Percentiles rank a stretch among this genome's conserved stretches.
These are phyloP conservation scores for Tetracladium maxilliforme DNA, from an alignment of 2,329 filamentous ascomycete species.

Conservation along the genomic window DNA sequence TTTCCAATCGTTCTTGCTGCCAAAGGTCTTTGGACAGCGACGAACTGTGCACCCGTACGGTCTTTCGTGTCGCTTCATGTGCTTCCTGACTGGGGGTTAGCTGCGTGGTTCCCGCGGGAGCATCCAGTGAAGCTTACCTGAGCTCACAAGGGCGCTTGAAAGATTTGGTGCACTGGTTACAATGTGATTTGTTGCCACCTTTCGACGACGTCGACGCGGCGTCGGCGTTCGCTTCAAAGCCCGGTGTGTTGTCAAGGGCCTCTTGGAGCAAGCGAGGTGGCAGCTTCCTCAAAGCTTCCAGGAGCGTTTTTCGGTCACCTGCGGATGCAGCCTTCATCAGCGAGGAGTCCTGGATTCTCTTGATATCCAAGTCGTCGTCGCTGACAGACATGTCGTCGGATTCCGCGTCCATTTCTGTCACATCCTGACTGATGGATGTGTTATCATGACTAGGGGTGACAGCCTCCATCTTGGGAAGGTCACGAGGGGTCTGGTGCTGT, in stretches of 20 bases:
- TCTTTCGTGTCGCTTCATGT: constrained; percentile 64
- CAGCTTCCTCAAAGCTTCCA: constrained; percentile 10
- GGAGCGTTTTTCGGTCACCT: background rate
- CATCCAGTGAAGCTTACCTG: constrained; percentile 26
- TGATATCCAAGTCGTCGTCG: constrained; percentile 21
- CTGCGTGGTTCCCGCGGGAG: background rate
- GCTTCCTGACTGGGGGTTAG: constrained; percentile 44
- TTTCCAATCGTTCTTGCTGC: constrained; percentile 93
- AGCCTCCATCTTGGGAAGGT: too few relatives aligned
- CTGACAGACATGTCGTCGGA: too few relatives aligned
- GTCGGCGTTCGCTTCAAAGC: constrained; percentile 7
- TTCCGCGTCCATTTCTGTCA: too few relatives aligned
- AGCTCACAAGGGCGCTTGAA: constrained; percentile 39
- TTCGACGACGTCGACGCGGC: constrained; percentile 9
- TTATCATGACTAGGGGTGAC: too few relatives aligned
- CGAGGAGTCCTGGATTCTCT: constrained; percentile 3
- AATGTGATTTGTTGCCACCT: constrained; percentile 15
- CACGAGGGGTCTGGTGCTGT: too few relatives aligned
- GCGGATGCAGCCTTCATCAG: background rate
- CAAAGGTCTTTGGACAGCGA: constrained; percentile 58
- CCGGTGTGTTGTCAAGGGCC: constrained; percentile 3
- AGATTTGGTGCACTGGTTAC: constrained; percentile 26
- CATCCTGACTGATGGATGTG: too few relatives aligned
- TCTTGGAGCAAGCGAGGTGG: constrained; percentile 9
- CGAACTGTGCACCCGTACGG: constrained; percentile 72